Percentiles rank a stretch among this genome's conserved stretches.
Conservation (phyloP, 2,329 filamentous ascomycete genomes). For the Piedraia hortae region DNA sequence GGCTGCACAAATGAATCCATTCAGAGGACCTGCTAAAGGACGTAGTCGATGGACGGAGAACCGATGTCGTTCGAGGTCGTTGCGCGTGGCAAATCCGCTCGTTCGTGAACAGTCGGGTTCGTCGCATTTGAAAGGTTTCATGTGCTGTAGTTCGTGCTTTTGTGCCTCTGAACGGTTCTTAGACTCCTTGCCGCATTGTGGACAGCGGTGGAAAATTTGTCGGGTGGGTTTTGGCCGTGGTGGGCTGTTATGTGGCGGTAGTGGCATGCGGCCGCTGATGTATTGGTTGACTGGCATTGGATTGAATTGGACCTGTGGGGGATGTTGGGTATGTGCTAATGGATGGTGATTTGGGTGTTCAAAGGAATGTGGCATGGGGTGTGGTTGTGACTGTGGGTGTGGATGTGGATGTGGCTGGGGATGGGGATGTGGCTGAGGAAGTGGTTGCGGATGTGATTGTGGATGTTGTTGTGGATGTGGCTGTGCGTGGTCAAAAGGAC, state of each 20-base stretch:
- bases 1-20: constrained; percentile 23
- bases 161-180: constrained; percentile 2
- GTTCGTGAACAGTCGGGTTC: constrained; percentile 1
- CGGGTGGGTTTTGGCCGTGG: background rate
- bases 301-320: too few species aligned
- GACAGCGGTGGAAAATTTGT: background rate
- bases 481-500: too few species aligned
- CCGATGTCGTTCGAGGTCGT: constrained; percentile 58
- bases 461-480: too few species aligned
- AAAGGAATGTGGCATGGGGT: too few species aligned
- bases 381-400: too few species aligned
- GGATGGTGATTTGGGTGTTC: too few species aligned
- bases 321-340: too few species aligned
- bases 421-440: too few species aligned
- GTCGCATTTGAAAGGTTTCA: constrained; percentile 1
- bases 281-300: too few species aligned
- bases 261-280: background rate
- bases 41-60: constrained; percentile 34
- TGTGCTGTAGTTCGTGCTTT: constrained; percentile 1
- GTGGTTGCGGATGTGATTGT: too few species aligned
- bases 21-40: constrained; percentile 17
- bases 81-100: constrained; percentile 46
- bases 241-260: background rate
- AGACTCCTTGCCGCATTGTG: constrained; percentile 1
- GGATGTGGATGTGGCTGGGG: too few species aligned